These are phyloP conservation scores for Naegleria lovaniensis DNA, from an alignment of 208 protist species.

Conservation along the genomic window DNA sequence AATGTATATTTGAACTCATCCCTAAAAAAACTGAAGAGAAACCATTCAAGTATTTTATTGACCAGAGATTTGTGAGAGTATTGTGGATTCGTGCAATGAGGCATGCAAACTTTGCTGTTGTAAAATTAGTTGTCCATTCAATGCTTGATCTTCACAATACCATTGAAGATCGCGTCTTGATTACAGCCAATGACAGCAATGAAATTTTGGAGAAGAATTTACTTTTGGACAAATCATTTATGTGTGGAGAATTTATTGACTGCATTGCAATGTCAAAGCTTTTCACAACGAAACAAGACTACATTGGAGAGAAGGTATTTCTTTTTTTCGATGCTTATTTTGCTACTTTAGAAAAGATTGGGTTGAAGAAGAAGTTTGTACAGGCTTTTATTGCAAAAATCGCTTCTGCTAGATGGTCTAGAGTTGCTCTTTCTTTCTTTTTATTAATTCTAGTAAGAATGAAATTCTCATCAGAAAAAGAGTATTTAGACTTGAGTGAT, in stretches of 20 bases:
- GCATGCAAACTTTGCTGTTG: neutral
- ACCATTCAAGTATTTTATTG: neutral
- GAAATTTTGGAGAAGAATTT: neutral
- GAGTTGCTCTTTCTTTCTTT: neutral
- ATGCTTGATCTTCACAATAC: neutral
- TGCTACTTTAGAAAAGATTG: neutral
- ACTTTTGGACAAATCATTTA: neutral
- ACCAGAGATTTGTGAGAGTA: neutral
- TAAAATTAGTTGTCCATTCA: neutral
- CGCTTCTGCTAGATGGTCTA: neutral
- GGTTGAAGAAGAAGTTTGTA: neutral
- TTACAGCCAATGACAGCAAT: neutral
- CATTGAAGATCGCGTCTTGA: neutral
- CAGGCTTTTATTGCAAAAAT: neutral
- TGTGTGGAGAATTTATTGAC: neutral
- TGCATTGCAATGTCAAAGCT: neutral
- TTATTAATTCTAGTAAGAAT: neutral
- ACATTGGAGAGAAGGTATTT: neutral
- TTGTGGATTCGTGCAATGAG: neutral
- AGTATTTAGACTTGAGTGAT: neutral
- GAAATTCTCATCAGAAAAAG: neutral
- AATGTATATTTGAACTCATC: neutral
- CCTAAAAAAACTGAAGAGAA: neutral
- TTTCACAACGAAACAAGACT: neutral
- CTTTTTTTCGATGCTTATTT: neutral